phyloP scores from a whole-genome alignment of 768 basidiomycete genomes.

The Boletales sp. region DNA sequence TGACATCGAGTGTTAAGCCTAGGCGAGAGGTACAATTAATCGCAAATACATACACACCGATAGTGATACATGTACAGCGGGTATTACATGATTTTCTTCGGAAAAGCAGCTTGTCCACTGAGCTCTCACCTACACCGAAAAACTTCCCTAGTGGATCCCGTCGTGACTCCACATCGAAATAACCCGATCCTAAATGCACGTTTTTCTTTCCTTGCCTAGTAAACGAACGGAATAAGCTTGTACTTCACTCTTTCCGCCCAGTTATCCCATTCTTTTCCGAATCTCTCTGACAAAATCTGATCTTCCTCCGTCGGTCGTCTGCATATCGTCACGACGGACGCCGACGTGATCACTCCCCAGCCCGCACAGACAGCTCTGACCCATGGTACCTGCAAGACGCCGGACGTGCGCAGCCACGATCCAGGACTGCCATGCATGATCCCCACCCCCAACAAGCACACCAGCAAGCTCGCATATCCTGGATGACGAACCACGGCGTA shows the following conservation, averaged over 20 bases:
- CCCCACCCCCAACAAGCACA: background rate
- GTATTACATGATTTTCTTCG: no score
- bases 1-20: no score
- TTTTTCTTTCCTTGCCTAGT: background rate
- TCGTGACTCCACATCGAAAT: no score
- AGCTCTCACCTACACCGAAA: no score
- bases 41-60: no score
- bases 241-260: constrained; percentile 16
- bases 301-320: constrained; percentile 23
- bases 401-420: constrained; percentile 4
- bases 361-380: background rate
- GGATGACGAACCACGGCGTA: constrained; percentile 30
- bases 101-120: no score
- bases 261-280: constrained; percentile 18
- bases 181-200: no score
- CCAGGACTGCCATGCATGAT: background rate
- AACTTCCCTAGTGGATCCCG: no score
- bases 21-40: no score
- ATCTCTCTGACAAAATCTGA: constrained; percentile 9
- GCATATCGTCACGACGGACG: background rate
- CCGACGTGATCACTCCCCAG: background rate
- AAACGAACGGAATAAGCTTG: constrained; percentile 6
- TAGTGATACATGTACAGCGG: no score
- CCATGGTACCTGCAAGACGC: background rate
- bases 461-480: constrained; percentile 14